phyloP scores from a whole-genome alignment of 2,329 filamentous ascomycete species.

The Microdochium nivale region DNA sequence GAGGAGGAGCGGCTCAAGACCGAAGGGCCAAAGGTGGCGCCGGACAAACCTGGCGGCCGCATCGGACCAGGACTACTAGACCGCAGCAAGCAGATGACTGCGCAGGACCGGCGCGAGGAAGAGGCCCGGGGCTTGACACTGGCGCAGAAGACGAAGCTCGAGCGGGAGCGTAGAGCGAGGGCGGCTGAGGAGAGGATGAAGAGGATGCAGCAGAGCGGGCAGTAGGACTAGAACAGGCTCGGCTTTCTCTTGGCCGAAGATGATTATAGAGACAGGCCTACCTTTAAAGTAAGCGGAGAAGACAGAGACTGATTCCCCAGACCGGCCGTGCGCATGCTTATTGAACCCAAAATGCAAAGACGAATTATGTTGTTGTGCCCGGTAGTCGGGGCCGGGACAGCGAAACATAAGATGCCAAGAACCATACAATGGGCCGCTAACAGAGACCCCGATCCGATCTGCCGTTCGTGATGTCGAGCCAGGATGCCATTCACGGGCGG shows the following conservation, averaged over 20 bases:
- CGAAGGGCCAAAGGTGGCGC: slow-evolving; percentile 52
- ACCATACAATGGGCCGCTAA: too few relatives aligned
- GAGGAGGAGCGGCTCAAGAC: slow-evolving; percentile 66
- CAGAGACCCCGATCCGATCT: too few relatives aligned
- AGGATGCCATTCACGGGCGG: too few relatives aligned
- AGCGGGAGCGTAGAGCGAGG: slow-evolving; percentile 81
- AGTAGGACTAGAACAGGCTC: slow-evolving; percentile 17
- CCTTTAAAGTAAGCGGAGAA: too few relatives aligned
- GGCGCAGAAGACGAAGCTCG: slow-evolving; percentile 76
- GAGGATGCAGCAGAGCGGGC: slow-evolving; percentile 49
- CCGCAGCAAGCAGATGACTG: slow-evolving; percentile 59
- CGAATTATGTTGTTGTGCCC: too few relatives aligned
- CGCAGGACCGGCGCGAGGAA: slow-evolving; percentile 73
- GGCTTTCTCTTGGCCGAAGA: background rate
- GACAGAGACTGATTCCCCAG: too few relatives aligned
- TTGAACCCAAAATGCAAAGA: too few relatives aligned
- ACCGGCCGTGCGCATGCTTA: background rate
- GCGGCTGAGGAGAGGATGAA: slow-evolving; percentile 84
- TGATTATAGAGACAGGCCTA: too few relatives aligned
- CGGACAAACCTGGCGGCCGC: slow-evolving; percentile 30
- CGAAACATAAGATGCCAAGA: too few relatives aligned
- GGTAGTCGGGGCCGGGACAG: too few relatives aligned
- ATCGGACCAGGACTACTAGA: slow-evolving; percentile 36
- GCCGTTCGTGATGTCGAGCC: too few relatives aligned
- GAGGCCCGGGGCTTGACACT: slow-evolving; percentile 78